Evolutionary conservation across 2,329 filamentous ascomycete species (phyloP), one percentile per base, ranked within the genome.

Genomic region (Fusarium sp.): DNA sequence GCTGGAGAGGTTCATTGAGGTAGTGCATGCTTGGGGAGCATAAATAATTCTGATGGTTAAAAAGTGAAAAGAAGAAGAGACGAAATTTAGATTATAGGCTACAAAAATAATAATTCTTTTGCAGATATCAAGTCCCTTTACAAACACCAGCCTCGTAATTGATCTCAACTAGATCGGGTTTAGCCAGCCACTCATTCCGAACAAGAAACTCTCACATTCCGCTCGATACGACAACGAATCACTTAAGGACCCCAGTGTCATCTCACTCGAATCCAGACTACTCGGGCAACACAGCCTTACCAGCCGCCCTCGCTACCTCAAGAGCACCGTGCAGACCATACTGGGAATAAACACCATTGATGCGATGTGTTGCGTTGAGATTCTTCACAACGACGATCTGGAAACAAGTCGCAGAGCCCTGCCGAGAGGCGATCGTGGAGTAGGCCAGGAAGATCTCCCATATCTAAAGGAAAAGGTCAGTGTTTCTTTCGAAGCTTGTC

Each of bases 371-470:
- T 35, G 90, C 89, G 83, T 96, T 96, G 80, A 96, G 86, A 83
- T 96, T 96, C 89, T 96, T 96, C 79, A 95, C 91, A 62, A 93
- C 83, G 19, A 90, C 90, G 74, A 97, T 92, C 83, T 96, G 93
- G 84, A 89, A 96, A 86, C 93, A 96, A 32, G 92, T 93, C 56
- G 93, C 93, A 71, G 87, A 86, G 71, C 93, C 93, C 80, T 96
- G 93, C 76, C 93, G 90, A 26, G 93, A 93, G 75, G 88, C 88
- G 78, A 97, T 96, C 77, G 90, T 92, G 19, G 92, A 93, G 79
- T 89, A 94, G 67, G 92, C 92, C 64, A 96, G 87, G 88, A 97
- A 97, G 81, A 89, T 93, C 78, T 96, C 92, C 93, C 93, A 96
- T 78, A 96, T 96, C 89, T 92, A 68, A 19, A 2, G 0, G n/a